Evolutionary conservation across 257 asterid genomes (phyloP).

Genomic region (Solanum tarijense): DNA sequence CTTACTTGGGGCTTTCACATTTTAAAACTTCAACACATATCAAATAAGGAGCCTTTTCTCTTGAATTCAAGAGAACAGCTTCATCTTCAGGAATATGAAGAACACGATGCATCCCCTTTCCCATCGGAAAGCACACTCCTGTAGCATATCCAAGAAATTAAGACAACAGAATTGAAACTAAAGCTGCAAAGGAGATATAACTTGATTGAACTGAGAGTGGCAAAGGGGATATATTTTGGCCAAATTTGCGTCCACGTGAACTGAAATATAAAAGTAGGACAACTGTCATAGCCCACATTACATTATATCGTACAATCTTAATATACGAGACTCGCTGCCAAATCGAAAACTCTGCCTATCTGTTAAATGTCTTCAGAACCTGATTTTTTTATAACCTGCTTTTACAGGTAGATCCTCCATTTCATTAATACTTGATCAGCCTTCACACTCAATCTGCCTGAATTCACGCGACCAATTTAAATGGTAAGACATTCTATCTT

Average conservation of each 20-base stretch:
- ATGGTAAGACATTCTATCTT: neutral
- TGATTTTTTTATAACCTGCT: neutral
- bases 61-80: constrained; percentile 95
- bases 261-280: neutral
- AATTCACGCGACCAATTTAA: neutral
- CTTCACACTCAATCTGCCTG: neutral
- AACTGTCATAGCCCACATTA: neutral
- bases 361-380: neutral
- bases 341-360: neutral
- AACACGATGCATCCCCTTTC: constrained; percentile 93
- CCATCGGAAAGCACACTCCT: constrained; percentile 96
- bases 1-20: constrained; percentile 77
- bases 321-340: neutral
- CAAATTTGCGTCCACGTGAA: neutral
- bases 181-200: neutral
- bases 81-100: constrained; percentile 97
- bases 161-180: neutral
- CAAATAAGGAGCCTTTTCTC: constrained; percentile 98
- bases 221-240: neutral
- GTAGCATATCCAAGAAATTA: constrained; percentile 13
- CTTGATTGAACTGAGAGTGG: neutral
- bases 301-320: neutral
- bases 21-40: constrained; percentile 91
- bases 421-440: neutral
- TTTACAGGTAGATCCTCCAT: neutral